Conservation (phyloP, 345 rosid species). For the Euphorbia lathyris region DNA sequence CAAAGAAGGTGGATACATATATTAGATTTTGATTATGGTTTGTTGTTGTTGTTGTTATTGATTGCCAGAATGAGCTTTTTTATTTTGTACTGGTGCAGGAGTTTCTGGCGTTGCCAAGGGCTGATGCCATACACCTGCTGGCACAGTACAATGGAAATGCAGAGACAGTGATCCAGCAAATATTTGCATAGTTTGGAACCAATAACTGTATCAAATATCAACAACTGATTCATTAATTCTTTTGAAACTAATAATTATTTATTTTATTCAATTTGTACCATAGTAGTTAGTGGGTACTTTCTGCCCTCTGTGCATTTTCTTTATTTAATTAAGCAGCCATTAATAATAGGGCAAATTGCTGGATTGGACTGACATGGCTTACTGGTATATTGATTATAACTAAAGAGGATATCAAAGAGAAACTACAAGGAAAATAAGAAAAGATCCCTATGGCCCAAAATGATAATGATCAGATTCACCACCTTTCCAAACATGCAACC, state of each 20-base stretch:
- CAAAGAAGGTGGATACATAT: background rate
- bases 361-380: no score
- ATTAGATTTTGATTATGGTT: background rate
- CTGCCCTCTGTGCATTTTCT: no score
- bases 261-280: slow-evolving; percentile 24
- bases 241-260: slow-evolving; percentile 1
- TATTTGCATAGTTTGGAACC: slow-evolving; percentile 54
- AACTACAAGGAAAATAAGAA: no score
- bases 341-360: no score
- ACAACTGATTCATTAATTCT: slow-evolving; percentile 20
- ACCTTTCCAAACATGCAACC: no score
- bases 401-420: no score
- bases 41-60: no score
- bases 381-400: no score
- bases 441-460: no score
- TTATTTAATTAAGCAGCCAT: no score
- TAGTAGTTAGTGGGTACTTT: background rate
- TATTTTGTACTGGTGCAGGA: slow-evolving; percentile 49
- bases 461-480: no score
- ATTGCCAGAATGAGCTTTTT: no score
- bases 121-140: slow-evolving; percentile 90
- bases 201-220: background rate
- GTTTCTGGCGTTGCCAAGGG: slow-evolving; percentile 95
- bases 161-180: slow-evolving; percentile 78
- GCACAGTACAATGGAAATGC: slow-evolving; percentile 83